phyloP scores from a whole-genome alignment of 2,329 filamentous ascomycete species.

The Aschersonia sp. region DNA sequence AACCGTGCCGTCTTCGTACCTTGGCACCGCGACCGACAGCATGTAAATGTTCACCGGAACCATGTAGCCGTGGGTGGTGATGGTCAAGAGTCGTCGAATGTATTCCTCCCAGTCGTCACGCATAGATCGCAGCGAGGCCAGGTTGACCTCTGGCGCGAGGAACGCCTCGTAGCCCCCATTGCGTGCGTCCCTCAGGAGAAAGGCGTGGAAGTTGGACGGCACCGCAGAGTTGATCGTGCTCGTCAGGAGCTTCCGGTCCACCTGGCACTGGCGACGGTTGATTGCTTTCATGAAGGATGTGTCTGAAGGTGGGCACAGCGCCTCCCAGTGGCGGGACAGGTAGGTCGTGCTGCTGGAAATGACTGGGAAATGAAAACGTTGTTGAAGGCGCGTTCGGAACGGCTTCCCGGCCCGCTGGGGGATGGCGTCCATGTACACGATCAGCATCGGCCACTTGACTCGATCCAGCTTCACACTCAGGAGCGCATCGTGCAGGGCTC shows the following conservation, averaged over 20 bases:
- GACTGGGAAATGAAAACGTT: conserved; percentile 25
- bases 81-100: conserved; percentile 3
- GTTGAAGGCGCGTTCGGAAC: conserved; percentile 30
- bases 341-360: conserved; percentile 25
- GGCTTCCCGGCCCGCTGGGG: conserved; percentile 37
- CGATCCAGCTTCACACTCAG: conserved; percentile 28
- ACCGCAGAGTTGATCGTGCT: background rate
- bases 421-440: conserved; percentile 35
- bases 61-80: conserved; percentile 2
- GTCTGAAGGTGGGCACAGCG: conserved; percentile 27
- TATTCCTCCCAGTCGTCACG: conserved; percentile 1
- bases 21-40: conserved; percentile 1
- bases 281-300: conserved; percentile 25
- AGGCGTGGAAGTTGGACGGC: background rate
- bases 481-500: conserved; percentile 26
- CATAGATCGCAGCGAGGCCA: background rate
- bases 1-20: background rate
- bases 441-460: conserved; percentile 29
- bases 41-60: conserved; percentile 3
- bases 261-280: conserved; percentile 13
- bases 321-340: conserved; percentile 28
- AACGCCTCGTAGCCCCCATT: conserved; percentile 2
- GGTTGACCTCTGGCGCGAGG: conserved; percentile 1
- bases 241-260: conserved; percentile 8
- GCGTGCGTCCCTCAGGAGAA: background rate